Evolutionary conservation across 306 rosid species (phyloP).

Genomic region (Ochetophila trinervis): DNA sequence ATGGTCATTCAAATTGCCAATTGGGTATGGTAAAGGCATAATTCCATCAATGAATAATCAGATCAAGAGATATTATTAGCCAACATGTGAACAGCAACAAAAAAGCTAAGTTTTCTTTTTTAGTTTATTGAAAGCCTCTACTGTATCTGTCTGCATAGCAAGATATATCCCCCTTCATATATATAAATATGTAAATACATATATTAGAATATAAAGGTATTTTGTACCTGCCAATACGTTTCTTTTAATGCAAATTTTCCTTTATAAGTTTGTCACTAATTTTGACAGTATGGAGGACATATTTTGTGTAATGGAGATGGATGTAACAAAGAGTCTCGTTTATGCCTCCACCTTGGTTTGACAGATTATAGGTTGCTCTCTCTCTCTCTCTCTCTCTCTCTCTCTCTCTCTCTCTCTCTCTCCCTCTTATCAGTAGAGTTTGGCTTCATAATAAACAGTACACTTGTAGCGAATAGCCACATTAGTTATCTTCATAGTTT

Average conservation of each 20-base stretch:
- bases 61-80: too few species aligned
- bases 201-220: too few species aligned
- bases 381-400: constrained; percentile 7
- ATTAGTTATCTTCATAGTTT: too few species aligned
- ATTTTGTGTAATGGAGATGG: constrained; percentile 33
- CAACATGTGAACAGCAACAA: too few species aligned
- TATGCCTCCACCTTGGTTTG: constrained; percentile 80
- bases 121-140: too few species aligned
- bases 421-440: not conserved
- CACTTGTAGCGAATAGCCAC: too few species aligned
- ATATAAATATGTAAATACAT: too few species aligned
- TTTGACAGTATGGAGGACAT: constrained; percentile 67
- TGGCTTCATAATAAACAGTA: not conserved
- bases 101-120: too few species aligned
- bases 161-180: not conserved
- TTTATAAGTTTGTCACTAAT: constrained; percentile 2
- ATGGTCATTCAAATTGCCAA: too few species aligned
- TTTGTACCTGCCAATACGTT: not conserved
- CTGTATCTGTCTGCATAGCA: too few species aligned
- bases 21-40: too few species aligned
- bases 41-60: too few species aligned
- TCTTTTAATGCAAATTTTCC: constrained; percentile 7
- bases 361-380: constrained; percentile 81
- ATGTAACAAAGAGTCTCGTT: constrained; percentile 41
- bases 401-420: constrained; percentile 20